Evolutionary conservation across 495 filamentous ascomycete genomes (phyloP).

Genomic region (Sporormia fimetaria): DNA sequence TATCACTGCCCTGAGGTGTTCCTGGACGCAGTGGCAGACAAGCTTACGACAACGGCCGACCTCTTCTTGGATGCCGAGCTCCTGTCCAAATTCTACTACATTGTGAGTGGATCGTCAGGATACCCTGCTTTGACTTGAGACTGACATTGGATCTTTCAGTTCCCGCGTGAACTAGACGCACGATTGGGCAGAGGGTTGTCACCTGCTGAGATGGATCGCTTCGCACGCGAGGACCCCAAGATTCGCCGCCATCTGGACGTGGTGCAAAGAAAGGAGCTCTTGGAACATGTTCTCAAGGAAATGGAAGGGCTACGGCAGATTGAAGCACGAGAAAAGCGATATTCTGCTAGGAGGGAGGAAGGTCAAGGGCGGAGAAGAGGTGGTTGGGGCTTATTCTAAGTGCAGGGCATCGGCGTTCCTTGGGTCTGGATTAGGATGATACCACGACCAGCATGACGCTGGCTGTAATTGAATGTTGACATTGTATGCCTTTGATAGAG

Average conservation of each 20-base stretch:
- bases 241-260: conserved; percentile 82
- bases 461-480: too few relatives aligned
- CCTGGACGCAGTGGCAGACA: conserved; percentile 90
- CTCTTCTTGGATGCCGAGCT: conserved; percentile 97
- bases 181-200: conserved; percentile 75
- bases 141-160: too few relatives aligned
- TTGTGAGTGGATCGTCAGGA: conserved; percentile 35
- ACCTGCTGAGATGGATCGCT: conserved; percentile 68
- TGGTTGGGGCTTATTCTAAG: conserved; percentile 31
- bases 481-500: too few relatives aligned
- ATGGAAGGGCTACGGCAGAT: conserved; percentile 78
- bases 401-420: too few relatives aligned
- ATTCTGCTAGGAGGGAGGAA: conserved; percentile 8
- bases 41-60: conserved; percentile 87
- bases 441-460: too few relatives aligned
- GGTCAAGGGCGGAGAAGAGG: conserved; percentile 20
- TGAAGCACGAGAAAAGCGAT: conserved; percentile 41
- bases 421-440: too few relatives aligned
- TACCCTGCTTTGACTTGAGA: background rate
- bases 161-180: conserved; percentile 82
- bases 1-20: conserved; percentile 97
- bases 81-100: conserved; percentile 91
- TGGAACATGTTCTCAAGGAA: conserved; percentile 86
- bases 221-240: conserved; percentile 85
- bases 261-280: conserved; percentile 78